These are phyloP conservation scores for Macrolepiota albuminosa DNA, from an alignment of 768 basidiomycete genomes.

Conservation along the genomic window DNA sequence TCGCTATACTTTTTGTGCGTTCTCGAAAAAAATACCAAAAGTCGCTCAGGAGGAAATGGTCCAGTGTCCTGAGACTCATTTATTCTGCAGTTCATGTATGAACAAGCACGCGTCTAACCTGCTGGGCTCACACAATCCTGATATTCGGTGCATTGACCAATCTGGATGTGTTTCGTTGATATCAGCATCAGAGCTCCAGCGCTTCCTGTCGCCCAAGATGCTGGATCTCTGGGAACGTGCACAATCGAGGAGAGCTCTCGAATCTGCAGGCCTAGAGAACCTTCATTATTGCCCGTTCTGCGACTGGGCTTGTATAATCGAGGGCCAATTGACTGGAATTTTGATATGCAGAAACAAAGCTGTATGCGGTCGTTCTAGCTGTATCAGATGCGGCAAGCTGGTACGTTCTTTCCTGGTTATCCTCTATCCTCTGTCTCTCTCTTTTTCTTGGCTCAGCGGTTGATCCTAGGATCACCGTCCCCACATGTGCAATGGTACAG, in stretches of 20 bases:
- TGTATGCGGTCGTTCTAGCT: constrained; percentile 73
- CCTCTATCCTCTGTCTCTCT: background rate
- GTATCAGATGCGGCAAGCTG: constrained; percentile 71
- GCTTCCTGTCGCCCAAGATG: constrained; percentile 63
- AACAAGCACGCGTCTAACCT: constrained; percentile 60
- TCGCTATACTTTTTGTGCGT: background rate
- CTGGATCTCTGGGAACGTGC: constrained; percentile 69
- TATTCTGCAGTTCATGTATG: constrained; percentile 79
- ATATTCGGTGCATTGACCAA: constrained; percentile 76
- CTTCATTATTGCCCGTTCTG: constrained; percentile 93
- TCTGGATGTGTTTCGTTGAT: constrained; percentile 69
- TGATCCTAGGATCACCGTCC: constrained; percentile 68
- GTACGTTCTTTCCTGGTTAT: constrained; percentile 32
- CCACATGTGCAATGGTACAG: constrained; percentile 66
- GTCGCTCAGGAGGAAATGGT: constrained; percentile 69
- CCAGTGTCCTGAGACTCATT: constrained; percentile 85
- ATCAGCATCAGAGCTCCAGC: constrained; percentile 59
- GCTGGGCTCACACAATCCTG: constrained; percentile 57
- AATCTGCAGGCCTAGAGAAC: constrained; percentile 69
- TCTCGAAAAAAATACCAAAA: background rate
- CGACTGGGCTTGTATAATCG: constrained; percentile 78
- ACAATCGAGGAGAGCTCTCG: constrained; percentile 73
- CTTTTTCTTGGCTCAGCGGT: background rate
- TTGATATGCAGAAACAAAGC: constrained; percentile 53
- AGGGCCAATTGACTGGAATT: constrained; percentile 56